Percentiles rank a stretch among this genome's conserved stretches.
Evolutionary conservation across 108 stramenopile genomes (phyloP).

Genomic region (Pseudonitzschia delicatissima): DNA sequence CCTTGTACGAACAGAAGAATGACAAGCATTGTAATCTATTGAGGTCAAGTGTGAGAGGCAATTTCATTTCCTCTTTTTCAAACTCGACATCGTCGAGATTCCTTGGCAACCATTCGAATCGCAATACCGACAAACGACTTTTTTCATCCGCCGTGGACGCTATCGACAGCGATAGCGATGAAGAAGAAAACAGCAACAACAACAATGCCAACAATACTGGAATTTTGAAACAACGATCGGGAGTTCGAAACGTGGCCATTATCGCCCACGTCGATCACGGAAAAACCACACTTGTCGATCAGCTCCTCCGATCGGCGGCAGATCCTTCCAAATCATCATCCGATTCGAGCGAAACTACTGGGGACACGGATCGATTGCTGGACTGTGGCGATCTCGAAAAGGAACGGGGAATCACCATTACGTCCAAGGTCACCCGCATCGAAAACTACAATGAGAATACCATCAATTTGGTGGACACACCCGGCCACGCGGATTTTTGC

Average conservation of each 20-base stretch:
- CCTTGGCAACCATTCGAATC: no score
- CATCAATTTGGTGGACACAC: constrained; percentile 69
- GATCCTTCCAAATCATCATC: constrained; percentile 12
- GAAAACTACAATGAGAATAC: constrained; percentile 68
- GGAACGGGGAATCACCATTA: constrained; percentile 97
- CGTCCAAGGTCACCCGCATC: constrained; percentile 88
- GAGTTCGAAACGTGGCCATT: constrained; percentile 72
- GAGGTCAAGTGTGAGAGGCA: no score
- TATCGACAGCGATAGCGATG: neutral
- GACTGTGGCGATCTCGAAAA: constrained; percentile 94
- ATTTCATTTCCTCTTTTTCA: no score
- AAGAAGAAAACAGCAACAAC: neutral
- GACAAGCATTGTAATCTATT: no score
- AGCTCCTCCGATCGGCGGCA: constrained; percentile 69
- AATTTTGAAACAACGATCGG: neutral
- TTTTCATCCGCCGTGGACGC: neutral
- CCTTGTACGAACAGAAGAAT: no score
- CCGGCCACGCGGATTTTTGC: constrained; percentile 95
- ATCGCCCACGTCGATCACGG: constrained; percentile 98
- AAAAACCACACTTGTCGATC: constrained; percentile 95
- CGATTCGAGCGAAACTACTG: neutral
- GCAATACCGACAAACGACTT: neutral
- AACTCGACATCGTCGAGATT: no score
- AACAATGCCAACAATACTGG: neutral
- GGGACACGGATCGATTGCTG: constrained; percentile 60